phyloP scores from a whole-genome alignment of 768 basidiomycete genomes.

The Hortiboletus flavorubellus region DNA sequence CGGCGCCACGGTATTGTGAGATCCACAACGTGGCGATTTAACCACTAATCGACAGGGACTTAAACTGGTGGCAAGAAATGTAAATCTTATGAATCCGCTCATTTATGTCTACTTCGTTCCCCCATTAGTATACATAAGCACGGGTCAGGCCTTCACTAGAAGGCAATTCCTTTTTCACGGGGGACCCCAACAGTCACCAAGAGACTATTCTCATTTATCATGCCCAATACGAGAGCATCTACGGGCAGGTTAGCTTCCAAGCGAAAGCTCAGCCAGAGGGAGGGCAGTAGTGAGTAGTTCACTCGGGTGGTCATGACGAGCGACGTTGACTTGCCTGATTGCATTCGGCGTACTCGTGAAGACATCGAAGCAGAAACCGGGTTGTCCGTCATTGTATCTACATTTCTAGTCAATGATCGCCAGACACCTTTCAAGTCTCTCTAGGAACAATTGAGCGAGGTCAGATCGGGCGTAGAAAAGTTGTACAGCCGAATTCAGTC shows the following conservation, averaged over 20 bases:
- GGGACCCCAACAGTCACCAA: background rate
- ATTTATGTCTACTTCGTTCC: too few species aligned
- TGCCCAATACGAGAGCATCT: conserved; percentile 16
- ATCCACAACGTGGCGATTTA: conserved; percentile 42
- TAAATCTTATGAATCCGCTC: background rate
- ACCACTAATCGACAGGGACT: conserved; percentile 44
- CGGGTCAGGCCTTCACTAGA: too few species aligned
- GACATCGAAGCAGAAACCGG: background rate
- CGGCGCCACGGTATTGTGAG: conserved; percentile 35
- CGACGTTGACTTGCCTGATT: background rate
- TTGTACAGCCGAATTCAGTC: conserved; percentile 6
- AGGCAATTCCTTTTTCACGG: background rate
- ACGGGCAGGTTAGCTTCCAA: background rate
- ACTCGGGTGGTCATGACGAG: background rate
- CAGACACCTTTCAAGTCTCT: background rate
- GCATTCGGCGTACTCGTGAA: background rate
- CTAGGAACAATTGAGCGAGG: conserved; percentile 9
- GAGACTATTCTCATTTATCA: background rate
- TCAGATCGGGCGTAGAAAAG: conserved; percentile 8
- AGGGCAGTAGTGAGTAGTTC: background rate
- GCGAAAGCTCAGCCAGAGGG: background rate
- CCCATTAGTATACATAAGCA: too few species aligned
- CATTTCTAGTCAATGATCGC: background rate
- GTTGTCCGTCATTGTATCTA: conserved; percentile 10
- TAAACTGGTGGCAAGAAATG: background rate